Evolutionary conservation across 2,329 filamentous ascomycete genomes (phyloP).

Genomic region (Botrytis hyacinthi): DNA sequence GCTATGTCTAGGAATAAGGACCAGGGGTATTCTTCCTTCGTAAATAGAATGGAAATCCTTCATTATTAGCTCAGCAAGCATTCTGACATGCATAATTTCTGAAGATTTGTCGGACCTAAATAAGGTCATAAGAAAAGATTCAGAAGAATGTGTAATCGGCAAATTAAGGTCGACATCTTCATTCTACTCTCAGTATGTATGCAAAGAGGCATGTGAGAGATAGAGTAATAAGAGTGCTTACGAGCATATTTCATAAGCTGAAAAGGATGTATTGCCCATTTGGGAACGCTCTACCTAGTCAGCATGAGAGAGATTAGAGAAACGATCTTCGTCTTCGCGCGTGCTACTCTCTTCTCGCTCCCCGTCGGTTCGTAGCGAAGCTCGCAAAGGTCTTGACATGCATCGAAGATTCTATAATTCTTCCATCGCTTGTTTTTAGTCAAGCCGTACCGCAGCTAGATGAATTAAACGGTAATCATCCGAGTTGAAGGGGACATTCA

Average conservation of each 20-base stretch:
- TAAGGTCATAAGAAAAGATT: not conserved
- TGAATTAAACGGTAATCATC: constrained; percentile 13
- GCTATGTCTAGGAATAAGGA: not conserved
- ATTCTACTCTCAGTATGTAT: not conserved
- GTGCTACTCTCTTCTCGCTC: not conserved
- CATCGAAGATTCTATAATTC: constrained; percentile 23
- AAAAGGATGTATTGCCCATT: not conserved
- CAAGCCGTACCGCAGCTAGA: constrained; percentile 10
- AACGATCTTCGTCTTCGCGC: constrained; percentile 6
- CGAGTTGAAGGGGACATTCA: not conserved
- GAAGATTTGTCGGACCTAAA: not conserved
- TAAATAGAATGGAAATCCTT: constrained; percentile 1
- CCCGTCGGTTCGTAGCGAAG: constrained; percentile 6
- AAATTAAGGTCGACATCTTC: not conserved
- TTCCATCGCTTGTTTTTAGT: constrained; percentile 27
- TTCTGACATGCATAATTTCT: constrained; percentile 9
- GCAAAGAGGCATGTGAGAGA: not conserved
- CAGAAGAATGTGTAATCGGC: not conserved
- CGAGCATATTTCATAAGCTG: not conserved
- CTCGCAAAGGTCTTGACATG: not conserved
- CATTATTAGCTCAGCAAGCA: not conserved
- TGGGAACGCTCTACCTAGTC: not conserved
- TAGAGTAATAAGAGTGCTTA: not conserved
- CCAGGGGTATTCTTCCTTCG: not conserved
- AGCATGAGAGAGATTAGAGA: constrained; percentile 2